Evolutionary conservation across 2,329 filamentous ascomycete species (phyloP).

Genomic region (Fonsecaea multimorphosa): DNA sequence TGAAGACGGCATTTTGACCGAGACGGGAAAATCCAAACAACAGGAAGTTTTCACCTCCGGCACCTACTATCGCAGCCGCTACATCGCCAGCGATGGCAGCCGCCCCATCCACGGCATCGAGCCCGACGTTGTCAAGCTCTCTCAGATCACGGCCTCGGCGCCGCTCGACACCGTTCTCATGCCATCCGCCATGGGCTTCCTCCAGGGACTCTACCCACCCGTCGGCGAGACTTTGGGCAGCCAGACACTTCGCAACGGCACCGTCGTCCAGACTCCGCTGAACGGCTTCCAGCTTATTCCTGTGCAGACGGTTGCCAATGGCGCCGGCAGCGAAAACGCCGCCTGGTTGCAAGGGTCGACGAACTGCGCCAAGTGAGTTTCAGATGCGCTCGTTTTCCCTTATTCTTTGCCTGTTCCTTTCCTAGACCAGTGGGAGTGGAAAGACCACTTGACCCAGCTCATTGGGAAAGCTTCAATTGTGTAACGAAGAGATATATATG

Average conservation of each 20-base stretch:
- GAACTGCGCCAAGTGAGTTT: conserved; percentile 53
- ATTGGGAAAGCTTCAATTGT: neutral
- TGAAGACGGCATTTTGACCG: neutral
- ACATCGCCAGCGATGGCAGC: conserved; percentile 67
- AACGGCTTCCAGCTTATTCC: conserved; percentile 85
- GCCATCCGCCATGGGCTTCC: conserved; percentile 77
- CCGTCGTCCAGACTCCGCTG: conserved; percentile 69
- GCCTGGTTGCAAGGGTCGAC: conserved; percentile 64
- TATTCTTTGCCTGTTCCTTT: neutral
- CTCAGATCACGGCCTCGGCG: conserved; percentile 74
- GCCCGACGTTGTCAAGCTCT: conserved; percentile 67
- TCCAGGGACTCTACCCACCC: conserved; percentile 84
- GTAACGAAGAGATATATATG: neutral
- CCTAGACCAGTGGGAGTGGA: neutral
- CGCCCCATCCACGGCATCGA: conserved; percentile 71
- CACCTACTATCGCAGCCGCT: conserved; percentile 75
- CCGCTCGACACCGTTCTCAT: conserved; percentile 79
- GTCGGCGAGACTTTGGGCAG: conserved; percentile 60
- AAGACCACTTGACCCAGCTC: neutral
- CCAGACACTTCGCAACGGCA: conserved; percentile 74
- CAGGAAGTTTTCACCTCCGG: conserved; percentile 69
- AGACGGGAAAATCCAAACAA: neutral
- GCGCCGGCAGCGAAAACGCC: conserved; percentile 65
- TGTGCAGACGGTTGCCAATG: conserved; percentile 65
- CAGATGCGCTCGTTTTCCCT: neutral